Base-by-base conservation (phyloP, 352 stramenopile species). In the Phytophthora podocarpi region DNA sequence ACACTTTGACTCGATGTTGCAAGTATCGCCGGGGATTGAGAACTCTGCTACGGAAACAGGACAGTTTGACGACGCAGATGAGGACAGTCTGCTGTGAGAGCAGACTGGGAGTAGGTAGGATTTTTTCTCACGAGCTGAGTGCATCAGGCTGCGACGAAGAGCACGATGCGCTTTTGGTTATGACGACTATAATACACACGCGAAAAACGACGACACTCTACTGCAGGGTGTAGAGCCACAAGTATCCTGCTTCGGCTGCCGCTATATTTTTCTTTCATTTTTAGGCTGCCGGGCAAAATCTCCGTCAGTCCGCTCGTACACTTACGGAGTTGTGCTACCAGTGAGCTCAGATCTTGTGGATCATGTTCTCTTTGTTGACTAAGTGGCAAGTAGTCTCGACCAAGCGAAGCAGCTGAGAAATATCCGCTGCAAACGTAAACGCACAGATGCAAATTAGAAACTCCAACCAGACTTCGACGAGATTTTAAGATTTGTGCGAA, bases 331-430 rank as follows among this genome's bases (percentile, higher is more conserved):
- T 20, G 12, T 61, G 41, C 69, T 57, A 26, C 47, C 27, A 63
- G 26, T 15, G n/a, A 41, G 32, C 32, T 78, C 82, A 94, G 51
- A 97, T 80, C 75, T 96, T 96, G 80, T 97, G 82, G 53, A 98
- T 89, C 96, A 99, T 99, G 66, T 97, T 98, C 73, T 99, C 97
- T 86, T 99, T 99, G 80, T 99, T 97, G 80, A 99, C 98, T 59
- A 99, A 81, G 84, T 99, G 97, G 61, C 89, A 98, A 47, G 97
- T 99, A 23, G 92, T 97, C 76, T 99, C 97, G 30, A 99, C 94
- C 31, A 99, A 77, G 49, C 89, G 78, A 56, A 99, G 86, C 41
- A 99, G 73, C 70, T 98, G 87, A 20, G 93, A 96, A 62, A 99
- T 98, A 79, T 99, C 96, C 41, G 71, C 76, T 90, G 54, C 8